Evolutionary conservation across 2,329 filamentous ascomycete genomes (phyloP), one percentile per base, ranked within the genome.

Genomic region (Aureobasidium sp.): DNA sequence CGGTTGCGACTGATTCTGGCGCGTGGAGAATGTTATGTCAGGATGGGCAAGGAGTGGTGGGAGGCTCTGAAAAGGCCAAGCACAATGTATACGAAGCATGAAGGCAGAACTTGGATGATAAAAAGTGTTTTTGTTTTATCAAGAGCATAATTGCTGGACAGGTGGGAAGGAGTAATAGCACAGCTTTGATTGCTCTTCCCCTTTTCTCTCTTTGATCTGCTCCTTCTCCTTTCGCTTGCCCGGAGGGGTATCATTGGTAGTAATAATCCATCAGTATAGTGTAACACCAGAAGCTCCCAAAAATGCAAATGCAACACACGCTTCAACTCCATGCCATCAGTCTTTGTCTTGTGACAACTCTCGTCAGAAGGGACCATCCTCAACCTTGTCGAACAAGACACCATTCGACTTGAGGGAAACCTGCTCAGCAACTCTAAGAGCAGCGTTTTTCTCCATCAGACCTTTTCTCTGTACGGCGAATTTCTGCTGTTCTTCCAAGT

Each of bases 401-500:
- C 57, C 57, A 5, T 31, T 33, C 7, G 57, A 60, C 35, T 45
- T 49, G 22, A 60, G 45, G 7, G 57, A 60, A 15, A 60, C 57
- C 22, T 50, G 3, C 14, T 40, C 57, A 24, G 65, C 60, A 44
- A 52, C 62, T 56, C 69, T 64, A 56, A 64, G 64, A 39, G 48
- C 62, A 52, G 65, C 65, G 44, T 70, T 66, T 60, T 67, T 67
- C 17, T 66, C 66, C 40, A 69, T 62, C 27, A 64, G 57, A 48
- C 49, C 63, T 44, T 63, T 65, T 40, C 62, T 63, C 64, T 68
- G 67, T 9, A 49, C 31, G 15, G 69, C 68, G 19, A 67, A 65
- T 44, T 68, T 69, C 70, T 78, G 76, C 33, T 68, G 68, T 8
- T 68, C 68, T 1, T 66, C 66, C 58, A 79, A 63, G 33, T 69